phyloP scores from a whole-genome alignment of 1,284 basidiomycete genomes.

The Ustilago cynodontis region DNA sequence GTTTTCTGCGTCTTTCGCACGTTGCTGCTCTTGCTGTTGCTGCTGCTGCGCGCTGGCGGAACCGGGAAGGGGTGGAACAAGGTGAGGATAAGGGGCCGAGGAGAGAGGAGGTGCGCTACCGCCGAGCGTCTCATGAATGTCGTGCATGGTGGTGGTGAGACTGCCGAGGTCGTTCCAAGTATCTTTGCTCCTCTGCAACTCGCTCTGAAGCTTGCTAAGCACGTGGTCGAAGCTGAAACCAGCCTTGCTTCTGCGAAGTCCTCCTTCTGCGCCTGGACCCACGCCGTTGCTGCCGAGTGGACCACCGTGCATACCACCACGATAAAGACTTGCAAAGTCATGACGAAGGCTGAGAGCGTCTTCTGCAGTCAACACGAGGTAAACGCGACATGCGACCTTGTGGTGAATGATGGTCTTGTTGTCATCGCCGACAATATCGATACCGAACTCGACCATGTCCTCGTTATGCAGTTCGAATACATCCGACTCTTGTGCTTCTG shows the following conservation, averaged over 20 bases:
- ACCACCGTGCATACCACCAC: conserved; percentile 64
- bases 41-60: conserved; percentile 26
- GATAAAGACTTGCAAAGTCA: conserved; percentile 67
- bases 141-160: conserved; percentile 84
- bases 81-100: conserved; percentile 64
- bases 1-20: conserved; percentile 28
- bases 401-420: conserved; percentile 98
- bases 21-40: conserved; percentile 40
- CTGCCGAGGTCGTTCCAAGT: conserved; percentile 88
- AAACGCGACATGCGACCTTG: conserved; percentile 94
- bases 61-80: conserved; percentile 57
- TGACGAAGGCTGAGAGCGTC: conserved; percentile 75
- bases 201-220: conserved; percentile 82
- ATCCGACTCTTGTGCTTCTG: conserved; percentile 90
- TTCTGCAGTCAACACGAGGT: conserved; percentile 87
- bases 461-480: conserved; percentile 94
- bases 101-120: conserved; percentile 74
- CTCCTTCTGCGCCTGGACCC: conserved; percentile 67
- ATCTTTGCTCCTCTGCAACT: conserved; percentile 92
- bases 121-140: conserved; percentile 91
- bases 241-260: conserved; percentile 60
- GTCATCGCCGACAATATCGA: conserved; percentile 98
- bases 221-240: conserved; percentile 82
- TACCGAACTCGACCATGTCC: conserved; percentile 96
- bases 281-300: conserved; percentile 61